Conservation (phyloP, 2,329 filamentous ascomycete species). For the Trichoderma aggressivum region DNA sequence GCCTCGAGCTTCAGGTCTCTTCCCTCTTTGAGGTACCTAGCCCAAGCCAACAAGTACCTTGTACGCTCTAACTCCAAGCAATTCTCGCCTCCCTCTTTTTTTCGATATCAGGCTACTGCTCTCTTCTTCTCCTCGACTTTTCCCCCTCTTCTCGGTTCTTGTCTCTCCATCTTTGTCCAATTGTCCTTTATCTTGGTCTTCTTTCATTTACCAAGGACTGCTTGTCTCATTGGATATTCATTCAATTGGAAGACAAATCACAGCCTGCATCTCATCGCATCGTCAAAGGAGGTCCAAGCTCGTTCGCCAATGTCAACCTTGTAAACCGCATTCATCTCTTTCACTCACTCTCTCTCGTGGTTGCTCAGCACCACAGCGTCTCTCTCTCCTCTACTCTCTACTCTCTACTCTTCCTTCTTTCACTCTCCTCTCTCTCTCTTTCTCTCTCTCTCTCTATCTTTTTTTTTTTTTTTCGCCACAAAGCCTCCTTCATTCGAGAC, state of each 20-base stretch:
- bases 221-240: neutral
- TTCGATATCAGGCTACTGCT: constrained; percentile 9
- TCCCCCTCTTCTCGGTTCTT: neutral
- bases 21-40: neutral
- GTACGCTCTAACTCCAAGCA: neutral
- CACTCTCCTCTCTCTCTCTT: neutral
- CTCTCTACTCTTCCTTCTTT: neutral
- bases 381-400: neutral
- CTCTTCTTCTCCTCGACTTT: neutral
- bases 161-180: neutral
- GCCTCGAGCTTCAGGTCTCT: neutral
- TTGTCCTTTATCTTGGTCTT: neutral
- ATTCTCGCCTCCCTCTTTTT: constrained; percentile 14
- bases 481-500: neutral
- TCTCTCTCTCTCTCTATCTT: neutral
- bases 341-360: neutral
- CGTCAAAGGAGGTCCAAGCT: neutral
- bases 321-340: neutral
- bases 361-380: constrained; percentile 2
- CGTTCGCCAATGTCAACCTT: neutral
- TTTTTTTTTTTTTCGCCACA: neutral
- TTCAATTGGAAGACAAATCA: neutral
- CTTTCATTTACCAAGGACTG: neutral
- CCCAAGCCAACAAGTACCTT: neutral
- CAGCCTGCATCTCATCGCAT: neutral